These are phyloP conservation scores for Kuraishia cidri DNA, from an alignment of 805 yeast genomes.

Conservation along the genomic window DNA sequence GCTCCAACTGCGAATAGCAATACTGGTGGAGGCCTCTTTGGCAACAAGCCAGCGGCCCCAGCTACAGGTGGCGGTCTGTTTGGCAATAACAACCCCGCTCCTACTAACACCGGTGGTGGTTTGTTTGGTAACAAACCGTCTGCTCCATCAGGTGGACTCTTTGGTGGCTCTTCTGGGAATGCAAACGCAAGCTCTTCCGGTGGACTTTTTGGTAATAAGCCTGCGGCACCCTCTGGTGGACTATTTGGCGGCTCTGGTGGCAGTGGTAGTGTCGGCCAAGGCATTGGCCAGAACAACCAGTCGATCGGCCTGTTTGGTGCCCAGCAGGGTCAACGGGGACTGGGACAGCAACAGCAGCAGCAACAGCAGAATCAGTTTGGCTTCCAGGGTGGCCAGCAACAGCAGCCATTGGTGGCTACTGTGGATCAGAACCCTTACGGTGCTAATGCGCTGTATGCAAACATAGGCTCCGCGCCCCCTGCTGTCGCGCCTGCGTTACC, in stretches of 20 bases:
- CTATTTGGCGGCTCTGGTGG: constrained; percentile 11
- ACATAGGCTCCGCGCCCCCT: constrained; percentile 21
- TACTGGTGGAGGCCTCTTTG: constrained; percentile 20
- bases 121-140: constrained; percentile 10
- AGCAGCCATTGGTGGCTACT: constrained; percentile 17
- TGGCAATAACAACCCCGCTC: constrained; percentile 6
- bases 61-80: constrained; percentile 15
- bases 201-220: constrained; percentile 29
- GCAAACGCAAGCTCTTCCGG: constrained; percentile 14
- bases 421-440: constrained; percentile 69
- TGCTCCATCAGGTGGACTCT: constrained; percentile 15
- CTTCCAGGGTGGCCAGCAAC: constrained; percentile 14
- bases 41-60: constrained; percentile 8
- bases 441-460: constrained; percentile 54
- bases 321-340: no score
- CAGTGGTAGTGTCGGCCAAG: no score
- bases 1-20: constrained; percentile 9
- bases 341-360: constrained; percentile 13
- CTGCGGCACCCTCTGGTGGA: constrained; percentile 13
- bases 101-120: constrained; percentile 6
- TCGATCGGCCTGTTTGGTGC: no score
- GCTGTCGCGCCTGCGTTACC: constrained; percentile 33
- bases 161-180: constrained; percentile 17
- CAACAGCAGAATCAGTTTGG: constrained; percentile 15
- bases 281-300: no score